Percentiles rank a stretch among this genome's conserved stretches.
phyloP scores from a whole-genome alignment of 768 basidiomycete species.

The Lyophyllum decastes region DNA sequence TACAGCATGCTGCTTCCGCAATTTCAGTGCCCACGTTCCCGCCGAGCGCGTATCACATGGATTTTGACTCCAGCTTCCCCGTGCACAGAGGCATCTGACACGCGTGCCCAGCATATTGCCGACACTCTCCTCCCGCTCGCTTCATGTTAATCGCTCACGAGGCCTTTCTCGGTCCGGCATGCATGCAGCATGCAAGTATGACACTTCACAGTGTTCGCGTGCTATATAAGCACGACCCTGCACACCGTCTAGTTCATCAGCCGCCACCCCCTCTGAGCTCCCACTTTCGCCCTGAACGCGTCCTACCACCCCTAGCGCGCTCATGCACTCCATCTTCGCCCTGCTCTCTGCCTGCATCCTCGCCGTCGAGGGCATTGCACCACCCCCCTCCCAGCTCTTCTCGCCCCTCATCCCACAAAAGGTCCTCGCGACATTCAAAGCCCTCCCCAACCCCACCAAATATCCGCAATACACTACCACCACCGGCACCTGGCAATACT shows the following conservation, averaged over 20 bases:
- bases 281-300: background rate
- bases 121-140: background rate
- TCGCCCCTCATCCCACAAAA: conserved; percentile 61
- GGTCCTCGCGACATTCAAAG: conserved; percentile 53
- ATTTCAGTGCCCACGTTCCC: background rate
- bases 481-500: conserved; percentile 53
- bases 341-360: conserved; percentile 17
- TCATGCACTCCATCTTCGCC: conserved; percentile 9
- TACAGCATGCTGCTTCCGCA: background rate
- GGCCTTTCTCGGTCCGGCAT: conserved; percentile 23
- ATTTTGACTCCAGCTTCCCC: background rate
- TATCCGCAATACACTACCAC: conserved; percentile 50
- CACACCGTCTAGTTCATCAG: background rate
- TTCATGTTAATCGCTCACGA: conserved; percentile 12
- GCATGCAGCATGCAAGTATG: background rate
- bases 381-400: conserved; percentile 52
- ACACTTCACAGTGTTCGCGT: background rate
- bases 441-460: conserved; percentile 39
- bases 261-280: no score
- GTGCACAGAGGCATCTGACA: background rate
- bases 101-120: background rate
- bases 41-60: conserved; percentile 12
- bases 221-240: background rate
- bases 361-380: conserved; percentile 13
- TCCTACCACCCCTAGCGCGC: background rate